Evolutionary conservation across 305 asterid genomes (phyloP).

Genomic region (Solanum hybrid): DNA sequence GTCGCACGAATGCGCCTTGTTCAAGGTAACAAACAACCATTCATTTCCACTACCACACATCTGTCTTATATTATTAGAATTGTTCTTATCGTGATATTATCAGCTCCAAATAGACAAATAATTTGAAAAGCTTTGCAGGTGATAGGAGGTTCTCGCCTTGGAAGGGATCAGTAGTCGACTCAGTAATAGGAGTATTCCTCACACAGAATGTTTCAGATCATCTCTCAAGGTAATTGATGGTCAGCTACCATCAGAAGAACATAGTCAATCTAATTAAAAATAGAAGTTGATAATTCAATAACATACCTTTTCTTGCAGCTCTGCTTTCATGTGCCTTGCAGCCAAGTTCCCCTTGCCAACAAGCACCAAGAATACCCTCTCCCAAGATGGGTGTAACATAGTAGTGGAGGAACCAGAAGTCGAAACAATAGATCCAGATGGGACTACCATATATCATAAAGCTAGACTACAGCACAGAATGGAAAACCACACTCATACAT

Average conservation of each 20-base stretch:
- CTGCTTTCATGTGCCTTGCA: slow-evolving; percentile 90
- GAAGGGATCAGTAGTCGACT: slow-evolving; percentile 98
- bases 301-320: slow-evolving; percentile 39
- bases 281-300: slow-evolving; percentile 6
- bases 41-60: background rate
- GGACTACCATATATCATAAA: slow-evolving; percentile 34
- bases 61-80: background rate
- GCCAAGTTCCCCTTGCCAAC: slow-evolving; percentile 60
- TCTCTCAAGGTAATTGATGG: slow-evolving; percentile 67
- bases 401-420: slow-evolving; percentile 45
- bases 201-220: slow-evolving; percentile 97
- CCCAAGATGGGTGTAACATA: slow-evolving; percentile 22
- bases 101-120: slow-evolving; percentile 6
- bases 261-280: background rate
- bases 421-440: slow-evolving; percentile 62
- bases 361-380: slow-evolving; percentile 17
- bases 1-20: slow-evolving; percentile 92
- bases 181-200: slow-evolving; percentile 92
- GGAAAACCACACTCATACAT: slow-evolving; percentile 20
- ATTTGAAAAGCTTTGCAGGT: slow-evolving; percentile 38
- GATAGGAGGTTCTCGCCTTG: slow-evolving; percentile 88
- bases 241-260: background rate
- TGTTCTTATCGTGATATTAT: background rate
- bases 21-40: slow-evolving; percentile 53
- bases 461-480: slow-evolving; percentile 19